Evolutionary conservation across 441 rosid species (phyloP).

Genomic region (Croton laevigatus): DNA sequence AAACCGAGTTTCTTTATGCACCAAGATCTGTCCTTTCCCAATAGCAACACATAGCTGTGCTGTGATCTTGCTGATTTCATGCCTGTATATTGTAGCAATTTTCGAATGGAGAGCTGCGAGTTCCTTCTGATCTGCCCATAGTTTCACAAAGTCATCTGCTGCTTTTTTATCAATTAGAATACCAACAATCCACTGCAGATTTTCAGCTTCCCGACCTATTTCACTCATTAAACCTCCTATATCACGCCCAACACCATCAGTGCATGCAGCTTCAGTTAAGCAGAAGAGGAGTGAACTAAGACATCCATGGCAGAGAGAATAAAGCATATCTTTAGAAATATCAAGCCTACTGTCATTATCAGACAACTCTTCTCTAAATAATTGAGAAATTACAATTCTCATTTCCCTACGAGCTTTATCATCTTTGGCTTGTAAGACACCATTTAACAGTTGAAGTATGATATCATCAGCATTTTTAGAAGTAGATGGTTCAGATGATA

Average conservation of each 20-base stretch:
- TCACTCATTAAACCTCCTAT: constrained; percentile 76
- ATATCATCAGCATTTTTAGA: constrained; percentile 59
- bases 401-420: constrained; percentile 90
- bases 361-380: constrained; percentile 61
- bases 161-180: constrained; percentile 62
- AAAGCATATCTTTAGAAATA: constrained; percentile 64
- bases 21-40: constrained; percentile 79
- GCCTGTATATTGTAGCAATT: constrained; percentile 74
- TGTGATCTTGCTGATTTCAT: constrained; percentile 84
- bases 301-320: constrained; percentile 73
- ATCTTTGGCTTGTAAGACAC: constrained; percentile 80
- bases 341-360: constrained; percentile 37
- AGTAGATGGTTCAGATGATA: constrained; percentile 54
- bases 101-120: constrained; percentile 77
- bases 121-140: constrained; percentile 93
- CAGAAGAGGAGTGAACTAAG: constrained; percentile 68
- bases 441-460: constrained; percentile 55
- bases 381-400: constrained; percentile 64
- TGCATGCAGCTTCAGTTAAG: constrained; percentile 67
- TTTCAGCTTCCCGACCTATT: constrained; percentile 85
- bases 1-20: constrained; percentile 58
- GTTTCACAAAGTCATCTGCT: constrained; percentile 71
- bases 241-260: constrained; percentile 46
- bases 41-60: constrained; percentile 79
- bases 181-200: constrained; percentile 85